A percentile compares a stretch with the other conserved stretches of the same genome.
These are phyloP conservation scores for Vickermania ingenoplastis DNA, from an alignment of 208 protist species.

Conservation along the genomic window DNA sequence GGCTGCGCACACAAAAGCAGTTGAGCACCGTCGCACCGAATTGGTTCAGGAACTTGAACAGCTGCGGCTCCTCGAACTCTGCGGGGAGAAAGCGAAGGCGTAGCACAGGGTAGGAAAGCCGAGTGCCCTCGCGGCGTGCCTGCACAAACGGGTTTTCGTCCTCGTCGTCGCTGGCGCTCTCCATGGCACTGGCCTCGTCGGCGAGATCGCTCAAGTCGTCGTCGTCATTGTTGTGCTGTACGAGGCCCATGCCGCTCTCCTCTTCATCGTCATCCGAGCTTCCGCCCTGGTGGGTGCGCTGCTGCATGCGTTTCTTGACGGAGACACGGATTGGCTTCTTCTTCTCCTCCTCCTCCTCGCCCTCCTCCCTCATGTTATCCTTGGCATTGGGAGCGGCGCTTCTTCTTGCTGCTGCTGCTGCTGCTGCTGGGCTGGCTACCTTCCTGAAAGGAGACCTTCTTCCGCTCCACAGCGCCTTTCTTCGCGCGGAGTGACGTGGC, in stretches of 20 bases:
- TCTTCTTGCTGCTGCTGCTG: conserved; percentile 8
- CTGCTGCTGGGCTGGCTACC: conserved; percentile 5
- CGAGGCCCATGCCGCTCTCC: conserved; percentile 1
- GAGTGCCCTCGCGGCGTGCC: conserved; percentile 18
- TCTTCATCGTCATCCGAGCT: conserved; percentile 9
- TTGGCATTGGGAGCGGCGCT: not conserved
- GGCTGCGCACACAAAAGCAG: conserved; percentile 85
- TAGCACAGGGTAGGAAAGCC: conserved; percentile 50
- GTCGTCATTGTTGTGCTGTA: conserved; percentile 18
- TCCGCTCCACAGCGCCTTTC: not conserved
- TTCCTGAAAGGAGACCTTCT: not conserved
- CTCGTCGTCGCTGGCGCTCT: conserved; percentile 8
- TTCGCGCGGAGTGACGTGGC: no score
- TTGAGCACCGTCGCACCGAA: conserved; percentile 76
- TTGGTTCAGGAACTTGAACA: conserved; percentile 82
- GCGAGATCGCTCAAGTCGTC: conserved; percentile 24
- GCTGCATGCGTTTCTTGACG: conserved; percentile 12
- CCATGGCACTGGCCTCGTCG: conserved; percentile 8
- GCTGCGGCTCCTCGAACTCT: conserved; percentile 81
- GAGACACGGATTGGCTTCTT: conserved; percentile 16
- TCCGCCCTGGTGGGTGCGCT: not conserved
- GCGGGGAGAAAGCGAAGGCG: conserved; percentile 72
- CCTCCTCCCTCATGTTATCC: conserved; percentile 18
- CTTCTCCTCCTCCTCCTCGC: conserved; percentile 9
- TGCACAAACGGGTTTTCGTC: conserved; percentile 28